A percentile compares a stretch with the other conserved stretches of the same genome.
Evolutionary conservation across 495 filamentous ascomycete species (phyloP).

Genomic region (Talaromyces stipitatus): DNA sequence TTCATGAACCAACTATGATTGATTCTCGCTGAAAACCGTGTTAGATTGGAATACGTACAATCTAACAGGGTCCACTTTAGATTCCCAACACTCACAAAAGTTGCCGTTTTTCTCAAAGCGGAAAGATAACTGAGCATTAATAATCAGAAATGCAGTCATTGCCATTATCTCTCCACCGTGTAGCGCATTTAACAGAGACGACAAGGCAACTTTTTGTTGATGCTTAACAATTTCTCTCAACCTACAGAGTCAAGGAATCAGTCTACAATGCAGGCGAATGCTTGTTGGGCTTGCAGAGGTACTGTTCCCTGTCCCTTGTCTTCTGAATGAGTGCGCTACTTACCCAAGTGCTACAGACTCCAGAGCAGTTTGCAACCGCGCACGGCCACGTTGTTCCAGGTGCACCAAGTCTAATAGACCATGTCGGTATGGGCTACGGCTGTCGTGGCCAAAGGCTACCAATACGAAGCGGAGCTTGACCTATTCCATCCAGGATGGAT

Average conservation of each 20-base stretch:
- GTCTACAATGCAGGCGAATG: constrained; percentile 1
- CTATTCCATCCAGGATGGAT: background rate
- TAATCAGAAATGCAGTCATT: background rate
- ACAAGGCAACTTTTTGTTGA: constrained; percentile 3
- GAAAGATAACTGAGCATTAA: background rate
- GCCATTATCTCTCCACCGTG: background rate
- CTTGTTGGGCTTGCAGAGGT: background rate
- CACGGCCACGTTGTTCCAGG: constrained; percentile 1
- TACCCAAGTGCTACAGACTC: background rate
- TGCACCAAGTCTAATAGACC: background rate
- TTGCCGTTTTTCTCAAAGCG: constrained; percentile 1
- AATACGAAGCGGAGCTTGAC: constrained; percentile 1
- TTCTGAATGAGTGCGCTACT: background rate
- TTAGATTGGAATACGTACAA: too few relatives aligned
- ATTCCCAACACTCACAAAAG: background rate
- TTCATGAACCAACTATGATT: too few relatives aligned
- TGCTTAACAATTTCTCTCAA: background rate
- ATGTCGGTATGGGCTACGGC: constrained; percentile 1
- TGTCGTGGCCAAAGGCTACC: constrained; percentile 1
- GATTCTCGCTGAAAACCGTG: too few relatives aligned
- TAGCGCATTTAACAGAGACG: background rate
- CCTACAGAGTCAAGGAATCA: background rate
- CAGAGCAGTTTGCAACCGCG: background rate
- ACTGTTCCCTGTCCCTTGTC: background rate
- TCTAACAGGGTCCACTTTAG: too few relatives aligned